Evolutionary conservation across 176 grass and related monocot species (phyloP).

Genomic region (Oryza officinalis): DNA sequence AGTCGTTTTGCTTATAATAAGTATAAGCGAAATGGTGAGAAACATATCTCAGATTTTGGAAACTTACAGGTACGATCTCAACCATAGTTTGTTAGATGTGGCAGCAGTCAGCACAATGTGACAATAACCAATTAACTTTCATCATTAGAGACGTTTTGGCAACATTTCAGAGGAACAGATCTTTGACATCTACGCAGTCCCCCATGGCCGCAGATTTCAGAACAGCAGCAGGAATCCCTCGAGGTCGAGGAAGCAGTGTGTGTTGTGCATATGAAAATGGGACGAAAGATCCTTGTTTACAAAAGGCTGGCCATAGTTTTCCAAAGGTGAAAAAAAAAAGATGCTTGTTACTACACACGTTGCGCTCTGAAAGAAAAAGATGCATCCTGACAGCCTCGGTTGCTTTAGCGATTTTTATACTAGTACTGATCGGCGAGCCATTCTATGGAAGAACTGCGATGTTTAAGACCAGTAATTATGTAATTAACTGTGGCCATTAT

Average conservation of each 20-base stretch:
- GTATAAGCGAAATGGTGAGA: no score
- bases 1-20: no score
- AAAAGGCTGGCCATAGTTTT: not conserved
- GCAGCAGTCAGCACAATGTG: not conserved
- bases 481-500: not conserved
- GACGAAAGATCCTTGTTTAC: constrained; percentile 15
- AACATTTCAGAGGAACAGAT: not conserved
- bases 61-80: not conserved
- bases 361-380: not conserved
- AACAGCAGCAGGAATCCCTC: not conserved
- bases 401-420: not conserved
- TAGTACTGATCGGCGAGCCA: not conserved
- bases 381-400: not conserved
- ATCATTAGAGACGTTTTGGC: not conserved
- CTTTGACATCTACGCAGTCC: not conserved
- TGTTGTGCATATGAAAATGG: not conserved
- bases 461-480: not conserved
- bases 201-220: not conserved
- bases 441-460: not conserved
- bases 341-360: constrained; percentile 14
- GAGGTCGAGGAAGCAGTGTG: no score
- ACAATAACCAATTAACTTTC: not conserved
- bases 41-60: not conserved
- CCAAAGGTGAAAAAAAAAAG: not conserved
- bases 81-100: not conserved